Evolutionary conservation across 2,329 filamentous ascomycete genomes (phyloP), one percentile per base, ranked within the genome.

Genomic region (Leptographium galeiforme): DNA sequence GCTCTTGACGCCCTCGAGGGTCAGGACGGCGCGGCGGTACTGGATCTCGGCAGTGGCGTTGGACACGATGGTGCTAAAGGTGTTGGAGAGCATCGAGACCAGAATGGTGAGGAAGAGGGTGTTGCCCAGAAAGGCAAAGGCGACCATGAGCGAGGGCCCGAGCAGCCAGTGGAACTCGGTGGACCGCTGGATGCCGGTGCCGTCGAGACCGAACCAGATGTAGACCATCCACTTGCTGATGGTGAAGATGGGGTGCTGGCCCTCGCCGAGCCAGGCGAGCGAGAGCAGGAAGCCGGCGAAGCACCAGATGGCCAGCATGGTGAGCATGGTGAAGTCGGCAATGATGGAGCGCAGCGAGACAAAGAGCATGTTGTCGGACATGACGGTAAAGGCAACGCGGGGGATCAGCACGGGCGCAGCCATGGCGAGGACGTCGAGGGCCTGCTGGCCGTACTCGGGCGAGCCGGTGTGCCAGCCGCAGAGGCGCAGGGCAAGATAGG

Each of bases 141-240:
- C 77, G 53, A 93, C 76, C 86, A 93, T 93, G 30, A 93, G 70
- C 2, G 80, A 75, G 0, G 88, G 88, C 0, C 88, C 88, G 1
- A 93, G 72, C n/a, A 89, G 69, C 73, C 80, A 79, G 68, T 94
- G 87, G 62, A 93, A 88, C 54, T 87, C 80, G 25, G 77, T 74
- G 54, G 78, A 79, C 58, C 72, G 66, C 48, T 79, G 73, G 44
- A 84, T 81, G 8, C 80, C 80, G 4, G 76, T 81, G 8, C 79
- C 88, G 61, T 93, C 88, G 2, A 94, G 77, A 2, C 88, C 88
- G 63, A 94, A 93, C 88, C 88, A 94, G 58, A 94, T 90, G 77
- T 86, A 93, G 2, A 93, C 77, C 87, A 94, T 91, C 88, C 88
- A 94, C 67, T 90, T 89, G 46, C 81, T 81, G 57, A 93, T 89